Base-by-base conservation (phyloP, 2,329 filamentous ascomycete species). In the Trichoderma sp. region DNA sequence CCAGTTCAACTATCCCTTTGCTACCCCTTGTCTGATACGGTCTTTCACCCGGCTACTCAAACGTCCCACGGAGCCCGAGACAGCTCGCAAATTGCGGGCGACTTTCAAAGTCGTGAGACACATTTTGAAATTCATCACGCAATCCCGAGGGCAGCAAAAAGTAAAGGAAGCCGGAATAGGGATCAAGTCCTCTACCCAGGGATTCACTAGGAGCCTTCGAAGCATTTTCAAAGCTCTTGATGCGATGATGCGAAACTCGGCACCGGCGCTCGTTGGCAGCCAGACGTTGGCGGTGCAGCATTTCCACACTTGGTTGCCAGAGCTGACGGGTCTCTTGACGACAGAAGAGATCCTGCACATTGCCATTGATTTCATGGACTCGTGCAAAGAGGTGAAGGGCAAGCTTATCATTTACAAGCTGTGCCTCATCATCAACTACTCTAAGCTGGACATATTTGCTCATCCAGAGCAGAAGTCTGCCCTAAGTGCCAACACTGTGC, bases 231-330 rank as follows among this genome's bases (percentile, higher is more conserved):
- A 95, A 82, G 93, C 94, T 1, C 88, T 99, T 29, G 95, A 98
- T 84, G 88, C 90, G 18, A 90, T 99, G 85, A 98, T 99, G 94
- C 91, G 92, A 76, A 98, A 95, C 82, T 88, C 92, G 2, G 93
- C 95, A 3, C 94, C 97, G 0, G 92, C 95, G 21, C 87, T 98
- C 29, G 94, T 98, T 16, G 97, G 97, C 41, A 98, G 94, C 77
- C 97, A 99, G 85, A 98, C 97, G 0, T 87, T 99, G 67, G 92
- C 97, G 3, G 95, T 98, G 14, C 97, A 99, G 83, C 95, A 98
- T 83, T 97, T 98, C 83, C 96, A 98, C 82, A 94, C 94, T 0
- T 99, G 97, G 97, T 87, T 99, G n/a, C 96, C 97, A 0, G 96
- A 98, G 82, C 90, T 99, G 11, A 88, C 91, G 0, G 91, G 92